phyloP scores from a whole-genome alignment of 768 basidiomycete species.

The Mycena indigotica region DNA sequence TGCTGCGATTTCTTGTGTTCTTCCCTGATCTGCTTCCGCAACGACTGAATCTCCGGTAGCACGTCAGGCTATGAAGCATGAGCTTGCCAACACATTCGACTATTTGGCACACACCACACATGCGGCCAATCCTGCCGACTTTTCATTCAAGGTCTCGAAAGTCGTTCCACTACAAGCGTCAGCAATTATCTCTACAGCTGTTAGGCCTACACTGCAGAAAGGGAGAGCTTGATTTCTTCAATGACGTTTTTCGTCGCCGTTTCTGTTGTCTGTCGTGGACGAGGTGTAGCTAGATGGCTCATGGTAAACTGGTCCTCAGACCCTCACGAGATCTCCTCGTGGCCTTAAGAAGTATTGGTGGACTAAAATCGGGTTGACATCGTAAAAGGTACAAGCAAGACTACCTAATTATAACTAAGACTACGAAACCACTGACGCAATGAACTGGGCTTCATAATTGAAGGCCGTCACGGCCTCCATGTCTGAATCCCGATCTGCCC shows the following conservation, averaged over 20 bases:
- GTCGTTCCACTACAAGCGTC: conserved; percentile 30
- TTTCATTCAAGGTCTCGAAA: conserved; percentile 34
- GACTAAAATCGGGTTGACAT: no score
- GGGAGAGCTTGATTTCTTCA: conserved; percentile 12
- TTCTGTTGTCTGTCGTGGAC: conserved; percentile 6
- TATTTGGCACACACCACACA: conserved; percentile 29
- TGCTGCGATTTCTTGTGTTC: conserved; percentile 32
- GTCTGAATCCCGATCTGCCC: conserved; percentile 71
- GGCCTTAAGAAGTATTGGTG: no score
- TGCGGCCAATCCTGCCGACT: conserved; percentile 29
- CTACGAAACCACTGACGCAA: conserved; percentile 34
- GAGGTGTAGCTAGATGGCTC: conserved; percentile 19
- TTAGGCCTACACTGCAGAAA: conserved; percentile 24
- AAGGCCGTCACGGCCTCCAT: conserved; percentile 69
- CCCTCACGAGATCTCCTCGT: no score
- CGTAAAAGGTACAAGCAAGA: no score
- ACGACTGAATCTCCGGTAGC: conserved; percentile 18
- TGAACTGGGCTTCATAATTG: conserved; percentile 67
- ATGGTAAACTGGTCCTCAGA: no score
- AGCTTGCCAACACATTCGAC: not conserved
- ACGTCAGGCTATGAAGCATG: conserved; percentile 11
- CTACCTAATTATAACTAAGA: not conserved
- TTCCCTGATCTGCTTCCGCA: conserved; percentile 30
- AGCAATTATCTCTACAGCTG: not conserved
- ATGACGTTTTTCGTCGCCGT: conserved; percentile 13